Evolutionary conservation across 768 basidiomycete genomes (phyloP), one percentile per base, ranked within the genome.

Genomic region (Lentinula sp.): DNA sequence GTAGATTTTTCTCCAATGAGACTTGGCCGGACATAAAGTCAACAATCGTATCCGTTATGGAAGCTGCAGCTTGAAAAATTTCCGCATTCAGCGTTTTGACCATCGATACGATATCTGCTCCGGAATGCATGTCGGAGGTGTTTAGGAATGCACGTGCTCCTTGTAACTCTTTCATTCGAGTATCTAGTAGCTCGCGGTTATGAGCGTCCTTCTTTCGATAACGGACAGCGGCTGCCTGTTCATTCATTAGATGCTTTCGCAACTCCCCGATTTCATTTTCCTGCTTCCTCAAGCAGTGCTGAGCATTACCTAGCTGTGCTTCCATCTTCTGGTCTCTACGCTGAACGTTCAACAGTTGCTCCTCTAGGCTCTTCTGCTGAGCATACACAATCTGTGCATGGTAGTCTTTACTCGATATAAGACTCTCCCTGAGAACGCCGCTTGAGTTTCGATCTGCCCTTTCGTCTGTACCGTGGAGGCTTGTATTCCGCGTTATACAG

Each of bases 51-150:
- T 48, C 57, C 2, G 45, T 49, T 15, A 83, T 76, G 65, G 76
- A 72, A 28, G 80, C 78, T 3, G 77, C 67, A 12, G 71, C 70
- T 61, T 84, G 82, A 42, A 79, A 70, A 23, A 82, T 79, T 64
- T 84, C 82, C 23, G 71, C 68, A 63, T 84, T 83, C 61, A 83
- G 66, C 0, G 70, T 68, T 32, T 81, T 75, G 35, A 78, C 68
- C 62, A 71, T 65, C 64, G 37, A 39, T 4, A 68, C 63, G 54
- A 81, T 74, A 9, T 83, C 81, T 0, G 76, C 74, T 1, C 75
- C 79, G 0, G 82, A 78, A 60, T 78, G 70, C 0, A 65, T 63
- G 56, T 83, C 81, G 16, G 74, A 70, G 41, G 74, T 79, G 1
- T 74, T 76, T 67, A 82, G 67, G 66, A 78, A 82, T 8, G 71